These are phyloP conservation scores for Pleomassaria siparia DNA, from an alignment of 2,329 filamentous ascomycete genomes.

Conservation along the genomic window DNA sequence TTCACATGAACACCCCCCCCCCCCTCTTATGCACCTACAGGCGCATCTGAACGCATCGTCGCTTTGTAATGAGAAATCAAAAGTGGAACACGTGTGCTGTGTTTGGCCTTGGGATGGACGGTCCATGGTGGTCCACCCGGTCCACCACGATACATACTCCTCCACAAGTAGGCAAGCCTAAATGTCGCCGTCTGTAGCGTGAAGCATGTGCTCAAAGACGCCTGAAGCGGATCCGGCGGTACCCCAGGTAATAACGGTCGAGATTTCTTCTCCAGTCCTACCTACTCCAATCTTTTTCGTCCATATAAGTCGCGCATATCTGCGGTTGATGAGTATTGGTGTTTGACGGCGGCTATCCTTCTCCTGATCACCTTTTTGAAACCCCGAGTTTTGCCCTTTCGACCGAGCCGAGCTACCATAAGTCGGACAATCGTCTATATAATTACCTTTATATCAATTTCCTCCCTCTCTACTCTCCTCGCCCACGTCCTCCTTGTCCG, in stretches of 20 bases:
- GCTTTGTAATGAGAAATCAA: slow-evolving; percentile 2
- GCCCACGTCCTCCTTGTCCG: slow-evolving; percentile 1
- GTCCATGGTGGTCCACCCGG: no score
- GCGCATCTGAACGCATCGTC: background rate
- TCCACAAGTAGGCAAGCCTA: no score
- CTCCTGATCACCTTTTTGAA: slow-evolving; percentile 2
- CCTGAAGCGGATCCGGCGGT: slow-evolving; percentile 18
- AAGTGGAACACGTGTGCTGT: slow-evolving; percentile 1
- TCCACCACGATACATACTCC: no score
- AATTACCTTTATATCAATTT: slow-evolving; percentile 4
- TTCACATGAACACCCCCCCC: background rate
- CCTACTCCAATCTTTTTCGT: background rate
- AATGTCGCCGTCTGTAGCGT: slow-evolving; percentile 1
- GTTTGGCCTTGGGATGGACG: slow-evolving; percentile 1
- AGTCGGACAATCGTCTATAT: no score
- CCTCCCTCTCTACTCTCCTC: slow-evolving; percentile 13
- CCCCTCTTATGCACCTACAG: background rate
- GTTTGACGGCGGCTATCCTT: slow-evolving; percentile 1
- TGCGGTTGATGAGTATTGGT: background rate
- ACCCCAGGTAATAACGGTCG: slow-evolving; percentile 1
- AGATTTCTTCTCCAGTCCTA: background rate
- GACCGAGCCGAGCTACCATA: slow-evolving; percentile 14
- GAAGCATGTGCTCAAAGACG: background rate
- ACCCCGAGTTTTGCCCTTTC: slow-evolving; percentile 15
- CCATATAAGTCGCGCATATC: background rate